Percentiles rank a stretch among this genome's conserved stretches.
Conservation (phyloP, 2,329 filamentous ascomycete species). For the Aureobasidium sp. region DNA sequence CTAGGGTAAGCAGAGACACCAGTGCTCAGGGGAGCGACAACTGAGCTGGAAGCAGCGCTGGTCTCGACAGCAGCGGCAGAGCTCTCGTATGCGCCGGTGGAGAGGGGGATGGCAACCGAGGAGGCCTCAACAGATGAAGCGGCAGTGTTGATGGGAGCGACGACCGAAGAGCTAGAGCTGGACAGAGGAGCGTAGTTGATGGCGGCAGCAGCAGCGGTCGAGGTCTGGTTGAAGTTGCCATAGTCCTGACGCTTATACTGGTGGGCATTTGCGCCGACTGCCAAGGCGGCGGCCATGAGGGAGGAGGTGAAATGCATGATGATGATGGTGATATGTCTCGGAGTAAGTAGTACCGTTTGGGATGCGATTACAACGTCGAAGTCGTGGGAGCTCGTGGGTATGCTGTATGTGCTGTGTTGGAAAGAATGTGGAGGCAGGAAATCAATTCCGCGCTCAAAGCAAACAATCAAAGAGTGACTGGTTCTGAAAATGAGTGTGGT, state of each 20-base stretch:
- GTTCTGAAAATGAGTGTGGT: conserved; percentile 24
- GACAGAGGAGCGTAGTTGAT: conserved; percentile 11
- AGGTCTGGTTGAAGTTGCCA: conserved; percentile 11
- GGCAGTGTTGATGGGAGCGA: conserved; percentile 14
- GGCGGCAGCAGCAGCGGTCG: conserved; percentile 1
- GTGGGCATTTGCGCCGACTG: conserved; percentile 12
- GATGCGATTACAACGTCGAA: conserved; percentile 13
- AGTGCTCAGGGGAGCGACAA: conserved; percentile 11
- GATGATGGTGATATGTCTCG: neutral
- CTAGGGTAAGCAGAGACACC: conserved; percentile 9
- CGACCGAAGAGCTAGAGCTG: conserved; percentile 16
- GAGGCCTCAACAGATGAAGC: conserved; percentile 12
- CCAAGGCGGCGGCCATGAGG: conserved; percentile 12
- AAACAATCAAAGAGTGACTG: conserved; percentile 23
- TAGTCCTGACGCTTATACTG: conserved; percentile 13
- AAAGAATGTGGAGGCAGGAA: conserved; percentile 15
- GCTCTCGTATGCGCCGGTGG: conserved; percentile 11
- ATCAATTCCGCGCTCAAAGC: conserved; percentile 15
- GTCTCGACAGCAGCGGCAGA: conserved; percentile 1
- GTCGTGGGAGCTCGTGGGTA: conserved; percentile 10
- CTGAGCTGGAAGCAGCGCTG: conserved; percentile 11
- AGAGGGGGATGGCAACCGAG: conserved; percentile 6
- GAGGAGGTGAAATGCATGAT: conserved; percentile 16
- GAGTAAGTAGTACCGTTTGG: conserved; percentile 5
- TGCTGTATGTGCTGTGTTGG: conserved; percentile 2